phyloP scores from a whole-genome alignment of 2,329 filamentous ascomycete genomes.

The Aspergillus pseudoglaucus region DNA sequence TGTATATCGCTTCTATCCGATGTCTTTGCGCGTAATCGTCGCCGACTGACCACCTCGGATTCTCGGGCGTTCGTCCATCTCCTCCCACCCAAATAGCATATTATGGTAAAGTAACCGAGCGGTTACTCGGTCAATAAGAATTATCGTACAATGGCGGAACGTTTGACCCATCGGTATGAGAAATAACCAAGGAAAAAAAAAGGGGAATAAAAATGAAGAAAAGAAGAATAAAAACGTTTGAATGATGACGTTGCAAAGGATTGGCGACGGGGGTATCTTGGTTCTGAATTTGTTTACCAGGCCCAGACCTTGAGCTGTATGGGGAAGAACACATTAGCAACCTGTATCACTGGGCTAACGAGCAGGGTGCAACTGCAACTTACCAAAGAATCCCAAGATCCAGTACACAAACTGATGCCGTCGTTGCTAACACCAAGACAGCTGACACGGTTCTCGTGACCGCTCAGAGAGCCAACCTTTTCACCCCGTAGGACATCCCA shows the following conservation, averaged over 20 bases:
- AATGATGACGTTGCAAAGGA: slow-evolving; percentile 31
- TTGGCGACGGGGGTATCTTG: slow-evolving; percentile 31
- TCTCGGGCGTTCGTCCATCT: no score
- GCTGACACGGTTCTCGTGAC: slow-evolving; percentile 98
- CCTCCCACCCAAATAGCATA: slow-evolving; percentile 16
- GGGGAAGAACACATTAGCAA: slow-evolving; percentile 7
- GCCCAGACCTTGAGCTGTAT: slow-evolving; percentile 80
- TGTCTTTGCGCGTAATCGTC: slow-evolving; percentile 4
- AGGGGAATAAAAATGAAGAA: slow-evolving; percentile 18
- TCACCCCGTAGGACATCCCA: slow-evolving; percentile 97
- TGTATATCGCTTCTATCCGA: slow-evolving; percentile 3
- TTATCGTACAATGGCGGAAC: slow-evolving; percentile 41
- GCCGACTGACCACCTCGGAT: no score
- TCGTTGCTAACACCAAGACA: slow-evolving; percentile 98
- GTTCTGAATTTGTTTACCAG: slow-evolving; percentile 49
- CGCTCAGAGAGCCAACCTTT: slow-evolving; percentile 91
- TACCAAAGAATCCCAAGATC: slow-evolving; percentile 98
- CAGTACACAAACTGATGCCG: slow-evolving; percentile 97
- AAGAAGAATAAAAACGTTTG: slow-evolving; percentile 21
- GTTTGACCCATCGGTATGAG: slow-evolving; percentile 26
- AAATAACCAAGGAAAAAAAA: neutral
- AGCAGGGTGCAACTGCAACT: slow-evolving; percentile 45
- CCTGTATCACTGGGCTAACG: neutral
- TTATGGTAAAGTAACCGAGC: slow-evolving; percentile 20
- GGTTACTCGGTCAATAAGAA: slow-evolving; percentile 30